Evolutionary conservation across 1,284 basidiomycete species (phyloP).

Genomic region (Ustilago crameri): DNA sequence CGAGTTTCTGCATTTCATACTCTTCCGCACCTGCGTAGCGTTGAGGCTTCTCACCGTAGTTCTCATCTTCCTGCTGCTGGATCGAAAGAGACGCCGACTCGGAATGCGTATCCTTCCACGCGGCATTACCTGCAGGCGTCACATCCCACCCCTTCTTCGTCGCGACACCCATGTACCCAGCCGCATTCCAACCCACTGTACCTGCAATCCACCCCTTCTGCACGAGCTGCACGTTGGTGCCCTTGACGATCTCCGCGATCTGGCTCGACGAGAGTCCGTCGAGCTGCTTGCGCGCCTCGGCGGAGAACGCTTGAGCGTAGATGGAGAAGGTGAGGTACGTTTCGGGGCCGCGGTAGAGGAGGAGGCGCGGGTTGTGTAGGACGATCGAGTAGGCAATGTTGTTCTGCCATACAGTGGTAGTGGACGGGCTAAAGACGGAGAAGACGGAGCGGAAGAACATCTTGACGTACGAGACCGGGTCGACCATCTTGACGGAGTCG

Average conservation of each 20-base stretch:
- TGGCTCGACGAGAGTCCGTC: slow-evolving; percentile 18
- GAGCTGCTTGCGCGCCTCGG: slow-evolving; percentile 41
- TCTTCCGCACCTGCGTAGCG: slow-evolving; percentile 14
- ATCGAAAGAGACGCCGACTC: slow-evolving; percentile 9
- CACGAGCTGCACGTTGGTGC: slow-evolving; percentile 46
- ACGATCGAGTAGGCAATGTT: slow-evolving; percentile 47
- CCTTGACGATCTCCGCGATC: slow-evolving; percentile 18
- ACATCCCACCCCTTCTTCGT: slow-evolving; percentile 53
- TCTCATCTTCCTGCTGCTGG: slow-evolving; percentile 48
- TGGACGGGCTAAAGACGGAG: slow-evolving; percentile 41
- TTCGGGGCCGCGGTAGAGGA: slow-evolving; percentile 56
- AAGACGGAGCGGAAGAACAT: slow-evolving; percentile 47
- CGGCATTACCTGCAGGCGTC: slow-evolving; percentile 32
- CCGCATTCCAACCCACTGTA: slow-evolving; percentile 53
- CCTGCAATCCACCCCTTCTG: slow-evolving; percentile 59
- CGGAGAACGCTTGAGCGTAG: slow-evolving; percentile 43
- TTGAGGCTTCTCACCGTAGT: slow-evolving; percentile 34
- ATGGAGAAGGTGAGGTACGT: slow-evolving; percentile 54
- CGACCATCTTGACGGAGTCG: slow-evolving; percentile 33
- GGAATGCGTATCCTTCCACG: slow-evolving; percentile 43
- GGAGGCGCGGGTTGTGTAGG: slow-evolving; percentile 49
- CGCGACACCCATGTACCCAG: slow-evolving; percentile 41
- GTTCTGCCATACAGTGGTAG: slow-evolving; percentile 46
- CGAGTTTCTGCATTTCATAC: slow-evolving; percentile 44
- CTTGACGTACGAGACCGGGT: slow-evolving; percentile 38